Conservation (phyloP, 2,329 filamentous ascomycete genomes). For the Nemania diffusa region DNA sequence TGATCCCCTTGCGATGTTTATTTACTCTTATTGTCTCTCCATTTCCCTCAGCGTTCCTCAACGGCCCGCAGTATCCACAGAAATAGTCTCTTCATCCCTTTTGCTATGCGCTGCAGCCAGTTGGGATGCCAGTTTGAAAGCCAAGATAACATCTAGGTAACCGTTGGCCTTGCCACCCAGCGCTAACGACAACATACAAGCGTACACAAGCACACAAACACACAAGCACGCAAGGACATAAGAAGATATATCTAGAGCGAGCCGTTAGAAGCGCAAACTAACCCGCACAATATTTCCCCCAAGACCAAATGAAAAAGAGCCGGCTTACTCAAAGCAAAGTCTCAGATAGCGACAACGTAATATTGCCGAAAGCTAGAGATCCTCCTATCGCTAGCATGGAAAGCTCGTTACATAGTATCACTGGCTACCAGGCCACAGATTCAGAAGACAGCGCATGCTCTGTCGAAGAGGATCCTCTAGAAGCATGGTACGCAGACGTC, state of each 20-base stretch:
- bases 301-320: background rate
- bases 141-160: background rate
- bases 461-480: constrained; percentile 10
- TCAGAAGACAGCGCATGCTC: constrained; percentile 3
- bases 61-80: too few relatives aligned
- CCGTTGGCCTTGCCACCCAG: background rate
- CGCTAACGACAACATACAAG: background rate
- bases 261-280: background rate
- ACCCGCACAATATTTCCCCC: background rate
- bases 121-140: background rate
- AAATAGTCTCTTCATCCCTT: background rate
- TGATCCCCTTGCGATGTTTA: too few relatives aligned
- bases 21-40: too few relatives aligned
- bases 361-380: background rate
- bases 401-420: background rate
- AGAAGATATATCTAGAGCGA: background rate
- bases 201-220: too few relatives aligned
- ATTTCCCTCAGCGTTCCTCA: too few relatives aligned
- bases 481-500: constrained; percentile 10
- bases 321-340: background rate
- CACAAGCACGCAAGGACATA: too few relatives aligned
- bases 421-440: background rate
- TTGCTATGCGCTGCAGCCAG: background rate
- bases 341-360: background rate
- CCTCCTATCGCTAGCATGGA: background rate